Base-by-base conservation (phyloP, 2,329 filamentous ascomycete species). In the Pseudopithomyces chartarum region DNA sequence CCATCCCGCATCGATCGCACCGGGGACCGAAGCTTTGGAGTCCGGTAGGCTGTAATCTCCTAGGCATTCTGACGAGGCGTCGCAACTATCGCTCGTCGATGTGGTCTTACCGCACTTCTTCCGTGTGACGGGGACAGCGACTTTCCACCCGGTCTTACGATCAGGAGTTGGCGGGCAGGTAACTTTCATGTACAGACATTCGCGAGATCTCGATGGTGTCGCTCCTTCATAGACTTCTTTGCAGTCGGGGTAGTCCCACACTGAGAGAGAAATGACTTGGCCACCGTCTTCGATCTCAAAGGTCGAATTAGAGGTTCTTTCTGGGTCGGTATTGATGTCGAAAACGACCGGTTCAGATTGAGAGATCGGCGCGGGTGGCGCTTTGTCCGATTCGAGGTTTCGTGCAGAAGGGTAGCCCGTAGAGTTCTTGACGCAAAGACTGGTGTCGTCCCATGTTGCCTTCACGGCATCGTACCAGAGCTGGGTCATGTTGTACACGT, bases 401-500 rank as follows among this genome's bases (percentile, higher is more conserved):
- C 39, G 15, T 42, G n/a, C 39, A 12, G 39, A 19, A 11, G 39
- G 39, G 26, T 26, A 46, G 17, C 59, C 58, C 4, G 63, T 68
- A 10, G 71, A 73, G 50, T 60, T 66, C 20, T 58, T 38, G 13
- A 75, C 63, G 56, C 71, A 76, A n/a, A 70, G 59, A 3, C 42
- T 53, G 1, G 66, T 55, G 29, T 73, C 66, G 15, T 61, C 49
- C 56, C 61, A 76, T 10, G 68, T 63, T 29, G 73, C 73, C n/a
- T 61, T 56, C 8, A 62, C 63, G 17, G 57, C 67, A 52, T 74
- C 70, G 2, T 67, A 60, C 74, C 73, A 77, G 1, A 77, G 64
- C 10, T 58, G 62, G 6, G 59, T 59, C 56, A 67, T 69, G 58
- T 78, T 73, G 58, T 71, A 68, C 43, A 70, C 61, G 49, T 70